Evolutionary conservation across 352 stramenopile species (phyloP).

Genomic region (Pythium pyrilobum): DNA sequence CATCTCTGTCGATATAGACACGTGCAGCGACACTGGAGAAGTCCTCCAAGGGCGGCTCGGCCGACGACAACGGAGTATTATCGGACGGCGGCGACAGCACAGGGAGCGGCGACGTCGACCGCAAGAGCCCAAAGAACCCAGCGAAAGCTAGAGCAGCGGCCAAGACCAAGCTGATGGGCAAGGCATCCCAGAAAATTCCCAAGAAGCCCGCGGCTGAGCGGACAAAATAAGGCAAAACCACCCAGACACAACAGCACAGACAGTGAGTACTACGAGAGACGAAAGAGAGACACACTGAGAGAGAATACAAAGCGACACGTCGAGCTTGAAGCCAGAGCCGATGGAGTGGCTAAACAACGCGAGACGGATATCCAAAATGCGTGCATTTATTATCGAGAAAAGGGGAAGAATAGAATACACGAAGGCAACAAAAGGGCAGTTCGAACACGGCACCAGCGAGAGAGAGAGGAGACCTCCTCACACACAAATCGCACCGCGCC

Average conservation of each 20-base stretch:
- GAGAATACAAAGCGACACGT: background rate
- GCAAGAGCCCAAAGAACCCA: conserved; percentile 17
- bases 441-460: background rate
- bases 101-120: conserved; percentile 13
- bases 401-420: conserved; percentile 19
- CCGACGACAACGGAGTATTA: conserved; percentile 2
- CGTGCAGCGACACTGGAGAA: conserved; percentile 6
- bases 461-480: no score
- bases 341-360: background rate
- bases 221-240: conserved; percentile 3
- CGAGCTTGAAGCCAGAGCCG: conserved; percentile 10
- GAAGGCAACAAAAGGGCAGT: background rate
- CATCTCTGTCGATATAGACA: background rate
- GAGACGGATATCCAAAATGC: background rate
- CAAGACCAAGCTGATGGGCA: conserved; percentile 14
- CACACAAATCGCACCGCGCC: no score
- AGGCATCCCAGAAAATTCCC: conserved; percentile 7
- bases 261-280: no score
- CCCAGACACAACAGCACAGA: background rate
- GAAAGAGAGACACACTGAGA: background rate
- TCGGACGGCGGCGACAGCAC: conserved; percentile 18
- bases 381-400: conserved; percentile 1
- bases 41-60: background rate
- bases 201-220: conserved; percentile 13
- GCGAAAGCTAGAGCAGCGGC: conserved; percentile 6